These are phyloP conservation scores for Stellera chamaejasme DNA, from an alignment of 345 rosid species.

Conservation along the genomic window DNA sequence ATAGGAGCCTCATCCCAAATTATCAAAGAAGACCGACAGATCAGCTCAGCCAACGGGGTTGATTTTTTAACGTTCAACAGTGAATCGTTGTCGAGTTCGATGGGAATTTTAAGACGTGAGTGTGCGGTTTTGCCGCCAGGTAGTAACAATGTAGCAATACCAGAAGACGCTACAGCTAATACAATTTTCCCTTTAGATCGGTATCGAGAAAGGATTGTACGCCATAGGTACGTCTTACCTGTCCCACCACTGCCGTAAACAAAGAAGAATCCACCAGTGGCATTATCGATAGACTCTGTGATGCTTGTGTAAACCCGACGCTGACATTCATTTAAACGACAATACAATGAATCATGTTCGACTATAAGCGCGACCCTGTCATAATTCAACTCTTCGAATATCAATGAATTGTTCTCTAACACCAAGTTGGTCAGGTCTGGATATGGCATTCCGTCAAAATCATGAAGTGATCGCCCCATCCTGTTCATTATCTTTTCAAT, in stretches of 20 bases:
- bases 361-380: background rate
- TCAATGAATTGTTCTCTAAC: background rate
- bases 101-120: background rate
- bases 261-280: background rate
- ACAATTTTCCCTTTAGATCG: background rate
- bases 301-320: background rate
- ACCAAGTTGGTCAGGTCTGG: too few relatives aligned
- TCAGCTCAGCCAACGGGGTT: background rate
- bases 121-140: conserved; percentile 7
- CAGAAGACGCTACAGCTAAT: background rate
- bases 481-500: too few relatives aligned
- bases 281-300: background rate
- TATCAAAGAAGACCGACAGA: background rate
- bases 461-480: too few relatives aligned
- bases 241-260: background rate
- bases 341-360: background rate
- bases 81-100: background rate
- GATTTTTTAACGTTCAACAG: background rate
- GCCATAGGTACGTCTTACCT: background rate
- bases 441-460: too few relatives aligned
- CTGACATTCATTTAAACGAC: background rate
- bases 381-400: background rate
- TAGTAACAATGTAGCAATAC: conserved; percentile 1
- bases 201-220: background rate
- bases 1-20: conserved; percentile 11